Conservation (phyloP, 441 rosid species). For the Croton laevigatus region DNA sequence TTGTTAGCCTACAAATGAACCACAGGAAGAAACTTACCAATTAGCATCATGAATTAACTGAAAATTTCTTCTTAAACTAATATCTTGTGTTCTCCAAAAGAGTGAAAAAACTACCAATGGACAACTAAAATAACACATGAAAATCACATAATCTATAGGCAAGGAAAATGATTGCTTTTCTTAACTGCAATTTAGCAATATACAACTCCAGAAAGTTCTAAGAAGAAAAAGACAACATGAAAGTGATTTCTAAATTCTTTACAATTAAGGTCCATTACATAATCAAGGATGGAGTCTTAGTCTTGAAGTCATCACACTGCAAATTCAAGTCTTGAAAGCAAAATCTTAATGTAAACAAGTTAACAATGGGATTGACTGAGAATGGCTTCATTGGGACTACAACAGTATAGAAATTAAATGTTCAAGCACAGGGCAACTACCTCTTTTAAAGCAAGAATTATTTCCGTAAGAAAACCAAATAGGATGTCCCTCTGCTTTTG, state of each 20-base stretch:
- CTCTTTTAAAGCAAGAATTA: conserved; percentile 90
- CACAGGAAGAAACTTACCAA: neutral
- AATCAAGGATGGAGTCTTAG: neutral
- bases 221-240: no score
- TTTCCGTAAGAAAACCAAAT: conserved; percentile 78
- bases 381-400: neutral
- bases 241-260: neutral
- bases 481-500: conserved; percentile 47
- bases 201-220: no score
- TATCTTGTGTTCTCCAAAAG: neutral
- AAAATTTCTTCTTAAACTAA: neutral
- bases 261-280: neutral
- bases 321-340: conserved; percentile 6
- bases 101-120: neutral
- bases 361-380: neutral
- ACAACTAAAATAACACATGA: neutral
- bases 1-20: conserved; percentile 60
- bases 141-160: neutral
- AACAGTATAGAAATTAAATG: conserved; percentile 1
- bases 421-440: conserved; percentile 35
- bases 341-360: neutral
- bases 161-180: neutral
- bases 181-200: no score
- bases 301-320: neutral
- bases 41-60: neutral